Evolutionary conservation across 2,329 filamentous ascomycete genomes (phyloP), one percentile per base, ranked within the genome.

Genomic region (Dryadomyces quercus-mongolicae): DNA sequence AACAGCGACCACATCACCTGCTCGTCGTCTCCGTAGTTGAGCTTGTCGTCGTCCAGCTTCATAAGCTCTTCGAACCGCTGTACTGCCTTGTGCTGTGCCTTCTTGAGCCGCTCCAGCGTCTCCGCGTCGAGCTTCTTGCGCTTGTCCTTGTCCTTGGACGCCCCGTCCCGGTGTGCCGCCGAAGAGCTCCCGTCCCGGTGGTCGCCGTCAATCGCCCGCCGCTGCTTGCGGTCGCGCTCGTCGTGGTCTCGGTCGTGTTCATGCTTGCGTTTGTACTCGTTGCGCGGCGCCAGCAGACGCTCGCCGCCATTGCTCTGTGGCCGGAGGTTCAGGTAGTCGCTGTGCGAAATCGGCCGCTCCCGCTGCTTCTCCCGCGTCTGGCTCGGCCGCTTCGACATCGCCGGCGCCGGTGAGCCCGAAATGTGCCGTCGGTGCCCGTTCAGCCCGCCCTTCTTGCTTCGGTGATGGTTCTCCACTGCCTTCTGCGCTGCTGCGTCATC

Each of bases 401-500:
- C 72, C 2, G 86, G 84, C 21, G 76, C 84, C 8, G 87, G 86
- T 18, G 86, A 90, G 7, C 74, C 74, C 25, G 73, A 72, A 56
- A 77, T 74, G 43, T 81, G 72, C 48, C 78, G 78, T 40, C 84
- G 81, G 60, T 82, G 74, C 10, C 83, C 79, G 61, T 82, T 81
- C 5, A 70, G 67, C 2, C 73, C 70, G 64, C 94, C 92, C 72
- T 95, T 95, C 71, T 91, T 95, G 71, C 92, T 95, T 54, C 91
- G 88, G 67, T 95, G 91, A 63, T 96, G 91, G 60, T 95, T 95
- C 63, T 95, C 91, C 31, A 94, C 83, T 1, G 86, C 82, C 63
- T 84, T 84, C 66, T 88, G 90, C 3, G 86, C 86, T 20, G 81
- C 81, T 34, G 80, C 77, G 64, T 95, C 88, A 57, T 82, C 82